phyloP scores from a whole-genome alignment of 2,329 filamentous ascomycete species.

The Phyllosticta paracitricarpa region DNA sequence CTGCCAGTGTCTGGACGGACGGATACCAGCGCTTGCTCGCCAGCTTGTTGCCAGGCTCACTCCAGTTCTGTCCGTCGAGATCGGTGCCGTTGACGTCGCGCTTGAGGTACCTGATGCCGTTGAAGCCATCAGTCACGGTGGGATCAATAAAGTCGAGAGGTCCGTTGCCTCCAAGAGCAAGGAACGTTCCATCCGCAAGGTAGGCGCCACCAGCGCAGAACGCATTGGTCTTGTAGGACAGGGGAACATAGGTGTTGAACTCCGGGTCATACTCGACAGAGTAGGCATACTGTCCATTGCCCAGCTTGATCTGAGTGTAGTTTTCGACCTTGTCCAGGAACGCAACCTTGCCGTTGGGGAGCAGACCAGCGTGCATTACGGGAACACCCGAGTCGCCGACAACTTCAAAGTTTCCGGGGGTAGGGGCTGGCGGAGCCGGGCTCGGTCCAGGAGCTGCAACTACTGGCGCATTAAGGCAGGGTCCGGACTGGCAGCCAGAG shows the following conservation, averaged over 20 bases:
- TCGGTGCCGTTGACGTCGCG: conserved; percentile 35
- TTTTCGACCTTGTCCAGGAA: conserved; percentile 57
- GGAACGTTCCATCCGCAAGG: conserved; percentile 45
- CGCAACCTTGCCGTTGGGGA: conserved; percentile 49
- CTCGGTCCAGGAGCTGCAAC: conserved; percentile 32
- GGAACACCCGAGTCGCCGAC: conserved; percentile 51
- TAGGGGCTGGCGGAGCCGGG: conserved; percentile 36
- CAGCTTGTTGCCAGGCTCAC: conserved; percentile 46
- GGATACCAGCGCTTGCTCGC: conserved; percentile 51
- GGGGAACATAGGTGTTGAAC: conserved; percentile 36
- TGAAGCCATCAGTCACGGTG: conserved; percentile 50
- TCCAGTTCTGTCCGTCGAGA: conserved; percentile 43
- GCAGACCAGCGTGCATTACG: conserved; percentile 51
- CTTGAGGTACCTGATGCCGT: conserved; percentile 45
- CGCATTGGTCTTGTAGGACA: conserved; percentile 48
- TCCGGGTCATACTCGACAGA: conserved; percentile 49
- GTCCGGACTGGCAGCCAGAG: conserved; percentile 46
- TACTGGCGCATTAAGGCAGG: conserved; percentile 34
- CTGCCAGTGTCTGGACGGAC: conserved; percentile 48
- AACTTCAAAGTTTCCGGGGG: conserved; percentile 38
- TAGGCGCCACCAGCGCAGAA: conserved; percentile 53
- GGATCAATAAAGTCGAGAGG: conserved; percentile 46
- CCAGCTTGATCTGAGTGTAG: conserved; percentile 46
- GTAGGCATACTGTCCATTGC: conserved; percentile 48
- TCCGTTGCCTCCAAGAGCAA: conserved; percentile 49